Conservation (phyloP, 192 early-diverging fungal genomes). For the Gamsiella multidivaricata region DNA sequence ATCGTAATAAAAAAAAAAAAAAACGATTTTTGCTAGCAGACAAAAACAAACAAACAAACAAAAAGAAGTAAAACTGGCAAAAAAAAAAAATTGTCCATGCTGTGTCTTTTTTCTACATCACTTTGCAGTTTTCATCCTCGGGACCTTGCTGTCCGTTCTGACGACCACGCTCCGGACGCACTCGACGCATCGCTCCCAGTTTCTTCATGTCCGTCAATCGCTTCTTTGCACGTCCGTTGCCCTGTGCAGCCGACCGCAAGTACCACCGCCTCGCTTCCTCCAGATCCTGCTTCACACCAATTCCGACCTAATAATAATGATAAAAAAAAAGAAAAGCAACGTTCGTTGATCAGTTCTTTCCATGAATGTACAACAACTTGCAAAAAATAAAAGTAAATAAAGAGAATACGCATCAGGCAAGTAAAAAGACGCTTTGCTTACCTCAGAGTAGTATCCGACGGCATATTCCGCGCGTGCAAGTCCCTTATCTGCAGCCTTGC, state of each 20-base stretch:
- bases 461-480: conserved; percentile 97
- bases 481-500: conserved; percentile 95
- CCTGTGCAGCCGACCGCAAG: conserved; percentile 72
- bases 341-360: neutral
- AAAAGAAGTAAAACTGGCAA: too few species aligned
- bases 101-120: too few species aligned
- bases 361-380: too few species aligned
- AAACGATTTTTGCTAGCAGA: too few species aligned
- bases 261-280: conserved; percentile 95
- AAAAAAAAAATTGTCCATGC: too few species aligned
- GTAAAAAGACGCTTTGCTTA: conserved; percentile 13
- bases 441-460: conserved; percentile 94
- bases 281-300: conserved; percentile 80
- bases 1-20: too few species aligned
- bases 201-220: conserved; percentile 87
- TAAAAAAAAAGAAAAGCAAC: conserved; percentile 1
- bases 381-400: neutral
- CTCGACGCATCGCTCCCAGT: conserved; percentile 55
- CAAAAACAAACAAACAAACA: too few species aligned
- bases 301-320: conserved; percentile 67
- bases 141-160: conserved; percentile 29
- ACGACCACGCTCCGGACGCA: conserved; percentile 45
- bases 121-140: conserved; percentile 54
- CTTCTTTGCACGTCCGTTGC: conserved; percentile 84
- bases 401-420: neutral